These are phyloP conservation scores for Lunasporangiospora selenospora DNA, from an alignment of 192 early-diverging fungal species.

Conservation along the genomic window DNA sequence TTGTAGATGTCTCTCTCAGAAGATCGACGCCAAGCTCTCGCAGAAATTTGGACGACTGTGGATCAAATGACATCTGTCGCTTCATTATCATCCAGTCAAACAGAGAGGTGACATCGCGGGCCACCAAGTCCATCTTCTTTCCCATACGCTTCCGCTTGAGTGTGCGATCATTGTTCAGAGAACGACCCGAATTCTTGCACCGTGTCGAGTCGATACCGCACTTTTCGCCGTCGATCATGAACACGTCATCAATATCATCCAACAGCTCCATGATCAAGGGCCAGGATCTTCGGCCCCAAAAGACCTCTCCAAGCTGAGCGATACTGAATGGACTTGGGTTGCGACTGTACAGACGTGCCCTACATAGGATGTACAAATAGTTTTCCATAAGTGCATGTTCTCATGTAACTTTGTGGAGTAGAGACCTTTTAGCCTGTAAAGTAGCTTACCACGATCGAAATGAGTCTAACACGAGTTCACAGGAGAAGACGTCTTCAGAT, in stretches of 20 bases:
- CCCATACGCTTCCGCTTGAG: conserved; percentile 2
- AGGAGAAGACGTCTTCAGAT: too few species aligned
- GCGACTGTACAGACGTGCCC: conserved; percentile 3
- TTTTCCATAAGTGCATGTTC: too few species aligned
- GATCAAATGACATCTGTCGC: not conserved
- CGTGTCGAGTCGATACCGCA: not conserved
- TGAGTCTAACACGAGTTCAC: too few species aligned
- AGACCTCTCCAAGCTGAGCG: conserved; percentile 1
- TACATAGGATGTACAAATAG: not conserved
- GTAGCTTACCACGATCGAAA: too few species aligned
- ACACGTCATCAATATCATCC: conserved; percentile 3
- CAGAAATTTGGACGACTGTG: conserved; percentile 2
- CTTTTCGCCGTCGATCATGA: conserved; percentile 12
- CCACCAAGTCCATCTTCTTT: conserved; percentile 3
- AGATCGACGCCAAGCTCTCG: conserved; percentile 1
- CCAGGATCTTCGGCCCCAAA: conserved; percentile 7
- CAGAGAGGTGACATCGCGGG: not conserved
- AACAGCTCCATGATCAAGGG: conserved; percentile 4
- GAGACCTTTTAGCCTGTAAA: too few species aligned
- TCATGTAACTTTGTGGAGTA: too few species aligned
- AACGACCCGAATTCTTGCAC: not conserved
- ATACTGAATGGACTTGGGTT: not conserved
- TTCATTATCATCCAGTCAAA: conserved; percentile 4
- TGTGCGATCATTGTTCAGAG: not conserved
- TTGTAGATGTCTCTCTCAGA: conserved; percentile 3